Evolutionary conservation across 495 filamentous ascomycete genomes (phyloP), one percentile per base, ranked within the genome.

Genomic region (Podospora australis): DNA sequence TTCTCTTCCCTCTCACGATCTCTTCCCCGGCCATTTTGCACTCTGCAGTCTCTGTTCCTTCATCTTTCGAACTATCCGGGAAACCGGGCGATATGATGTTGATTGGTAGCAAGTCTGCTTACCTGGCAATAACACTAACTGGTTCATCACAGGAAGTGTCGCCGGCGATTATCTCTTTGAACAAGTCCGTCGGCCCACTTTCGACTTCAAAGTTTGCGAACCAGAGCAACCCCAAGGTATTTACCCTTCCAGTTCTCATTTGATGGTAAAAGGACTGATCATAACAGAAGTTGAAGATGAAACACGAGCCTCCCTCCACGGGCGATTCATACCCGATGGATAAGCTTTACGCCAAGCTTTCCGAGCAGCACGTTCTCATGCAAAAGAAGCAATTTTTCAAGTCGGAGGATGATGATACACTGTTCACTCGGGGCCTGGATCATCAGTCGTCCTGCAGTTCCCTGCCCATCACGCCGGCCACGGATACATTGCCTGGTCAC

Each of bases 321-420:
- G 41, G 43, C 21, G 67, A 73, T 16, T 51, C 54, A 22, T 70
- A 67, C 48, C 64, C 63, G 7, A 71, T 85, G 68, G 80, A 87
- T 48, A 70, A 79, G 39, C 69, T 86, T 21, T 70, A 86, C 50
- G 75, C 83, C 6, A 81, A 79, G 57, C 74, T 90, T 39, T 74
- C 78, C 21, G 78, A 88, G 63, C 84, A 89, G 55, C 75, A 85
- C 39, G 53, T 72, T n/a, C 64, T 80, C 38, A 67, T 70, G 44
- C 75, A 78, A 48, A 80, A 82, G 73, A 21, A 24, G 7, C 21
- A 66, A 78, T 35, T 58, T 66, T 52, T 77, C 14, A 67, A 73
- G 48, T 54, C 60, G 10, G 59, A 66, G 29, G 71, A 75, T 10
- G 73, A 78, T 4, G 65, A 69, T 28, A 53, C 46, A 39, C 49